Evolutionary conservation across 768 basidiomycete genomes (phyloP).

Genomic region (Auricularia sp.): DNA sequence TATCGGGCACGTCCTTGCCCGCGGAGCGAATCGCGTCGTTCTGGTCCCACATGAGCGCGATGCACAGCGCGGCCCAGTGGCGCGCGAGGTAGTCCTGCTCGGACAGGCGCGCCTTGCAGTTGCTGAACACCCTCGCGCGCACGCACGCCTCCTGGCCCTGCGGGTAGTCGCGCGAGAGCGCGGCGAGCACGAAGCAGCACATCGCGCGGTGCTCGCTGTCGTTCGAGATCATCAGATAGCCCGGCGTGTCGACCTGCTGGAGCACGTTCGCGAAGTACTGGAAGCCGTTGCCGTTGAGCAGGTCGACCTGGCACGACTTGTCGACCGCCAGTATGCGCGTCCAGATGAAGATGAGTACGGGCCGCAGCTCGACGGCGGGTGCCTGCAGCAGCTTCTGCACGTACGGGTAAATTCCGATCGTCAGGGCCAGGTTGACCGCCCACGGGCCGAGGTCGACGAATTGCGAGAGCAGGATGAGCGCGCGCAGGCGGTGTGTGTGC

Average conservation of each 20-base stretch:
- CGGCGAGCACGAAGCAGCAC: slow-evolving; percentile 93
- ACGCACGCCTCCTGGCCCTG: slow-evolving; percentile 81
- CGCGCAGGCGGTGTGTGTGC: slow-evolving; percentile 89
- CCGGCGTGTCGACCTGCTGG: slow-evolving; percentile 51
- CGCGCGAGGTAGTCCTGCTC: slow-evolving; percentile 88
- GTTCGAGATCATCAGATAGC: slow-evolving; percentile 64
- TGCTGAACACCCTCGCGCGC: slow-evolving; percentile 72
- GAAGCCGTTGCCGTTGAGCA: slow-evolving; percentile 71
- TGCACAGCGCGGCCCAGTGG: slow-evolving; percentile 90
- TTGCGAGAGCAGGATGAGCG: slow-evolving; percentile 89
- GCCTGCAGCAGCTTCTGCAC: slow-evolving; percentile 94
- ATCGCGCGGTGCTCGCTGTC: slow-evolving; percentile 93
- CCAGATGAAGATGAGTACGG: slow-evolving; percentile 98
- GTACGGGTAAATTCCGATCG: slow-evolving; percentile 97
- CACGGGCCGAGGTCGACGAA: slow-evolving; percentile 98
- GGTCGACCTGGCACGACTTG: slow-evolving; percentile 79
- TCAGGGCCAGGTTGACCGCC: slow-evolving; percentile 93
- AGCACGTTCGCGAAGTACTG: slow-evolving; percentile 79
- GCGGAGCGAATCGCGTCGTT: slow-evolving; percentile 85
- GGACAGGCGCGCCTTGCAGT: slow-evolving; percentile 74
- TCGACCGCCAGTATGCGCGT: slow-evolving; percentile 96
- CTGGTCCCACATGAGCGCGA: slow-evolving; percentile 89
- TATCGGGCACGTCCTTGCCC: slow-evolving; percentile 72
- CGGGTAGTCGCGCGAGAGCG: slow-evolving; percentile 83
- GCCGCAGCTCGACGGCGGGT: slow-evolving; percentile 88